A percentile compares a stretch with the other conserved stretches of the same genome.
phyloP scores from a whole-genome alignment of 176 grass and related monocot species.

The Rhynchospora tenuis region DNA sequence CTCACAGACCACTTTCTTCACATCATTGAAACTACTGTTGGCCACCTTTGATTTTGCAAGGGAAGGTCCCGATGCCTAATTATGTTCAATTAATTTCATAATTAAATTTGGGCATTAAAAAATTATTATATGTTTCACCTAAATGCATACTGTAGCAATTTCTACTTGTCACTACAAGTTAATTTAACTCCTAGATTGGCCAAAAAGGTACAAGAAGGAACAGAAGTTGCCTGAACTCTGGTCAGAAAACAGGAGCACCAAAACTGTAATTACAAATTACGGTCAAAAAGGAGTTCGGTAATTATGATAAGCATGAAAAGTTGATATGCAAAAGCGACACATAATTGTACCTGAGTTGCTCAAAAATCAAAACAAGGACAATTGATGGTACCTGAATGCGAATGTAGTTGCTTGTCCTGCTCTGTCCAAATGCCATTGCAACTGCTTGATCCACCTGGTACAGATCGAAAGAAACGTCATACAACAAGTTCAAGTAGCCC shows the following conservation, averaged over 20 bases:
- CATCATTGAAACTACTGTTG: slow-evolving; percentile 18
- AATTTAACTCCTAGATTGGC: neutral
- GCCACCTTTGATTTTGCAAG: slow-evolving; percentile 17
- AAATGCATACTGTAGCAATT: neutral
- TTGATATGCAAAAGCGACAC: neutral
- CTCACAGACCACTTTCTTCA: neutral
- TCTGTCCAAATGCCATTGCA: slow-evolving; percentile 90
- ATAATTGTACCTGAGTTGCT: neutral
- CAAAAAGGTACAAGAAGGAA: neutral
- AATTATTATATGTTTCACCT: neutral
- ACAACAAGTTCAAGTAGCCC: neutral
- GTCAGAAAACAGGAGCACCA: neutral
- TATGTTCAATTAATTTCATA: slow-evolving; percentile 1
- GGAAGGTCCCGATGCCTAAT: slow-evolving; percentile 38
- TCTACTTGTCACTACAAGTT: neutral
- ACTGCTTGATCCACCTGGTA: slow-evolving; percentile 90
- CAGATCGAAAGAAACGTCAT: neutral
- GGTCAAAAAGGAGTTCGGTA: neutral
- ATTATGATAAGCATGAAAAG: neutral
- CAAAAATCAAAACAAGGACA: neutral
- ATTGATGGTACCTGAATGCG: slow-evolving; percentile 68
- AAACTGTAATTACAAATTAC: neutral
- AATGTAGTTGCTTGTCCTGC: slow-evolving; percentile 75
- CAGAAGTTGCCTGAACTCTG: neutral
- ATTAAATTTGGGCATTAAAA: neutral